Conservation (phyloP, 1,284 basidiomycete species). For the Apiotrichum sp. region DNA sequence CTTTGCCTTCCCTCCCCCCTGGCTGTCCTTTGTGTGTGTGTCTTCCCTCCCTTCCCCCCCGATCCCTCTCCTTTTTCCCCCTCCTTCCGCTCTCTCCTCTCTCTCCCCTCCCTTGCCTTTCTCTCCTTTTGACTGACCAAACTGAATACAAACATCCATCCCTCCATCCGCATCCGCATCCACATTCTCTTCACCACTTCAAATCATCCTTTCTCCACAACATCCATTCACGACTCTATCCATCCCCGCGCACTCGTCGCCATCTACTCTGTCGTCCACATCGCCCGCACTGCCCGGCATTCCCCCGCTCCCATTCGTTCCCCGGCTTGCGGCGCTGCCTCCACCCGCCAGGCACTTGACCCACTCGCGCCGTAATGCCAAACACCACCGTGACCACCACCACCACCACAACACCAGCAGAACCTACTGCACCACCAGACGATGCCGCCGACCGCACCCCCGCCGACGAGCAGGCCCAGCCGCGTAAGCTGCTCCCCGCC, state of each 20-base stretch:
- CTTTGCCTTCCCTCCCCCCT: neutral
- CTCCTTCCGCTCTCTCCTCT: neutral
- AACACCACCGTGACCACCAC: neutral
- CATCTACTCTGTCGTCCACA: neutral
- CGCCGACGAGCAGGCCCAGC: neutral
- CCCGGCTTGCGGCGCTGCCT: neutral
- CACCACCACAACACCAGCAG: too few species aligned
- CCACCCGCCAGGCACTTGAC: constrained; percentile 3
- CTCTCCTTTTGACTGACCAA: neutral
- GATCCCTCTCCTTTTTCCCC: neutral
- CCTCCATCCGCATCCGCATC: neutral
- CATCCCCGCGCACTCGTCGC: neutral
- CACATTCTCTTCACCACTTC: neutral
- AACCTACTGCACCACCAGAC: constrained; percentile 1
- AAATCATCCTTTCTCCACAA: neutral
- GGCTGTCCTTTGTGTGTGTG: neutral
- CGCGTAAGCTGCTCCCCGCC: constrained; percentile 24
- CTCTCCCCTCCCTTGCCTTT: neutral
- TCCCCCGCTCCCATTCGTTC: neutral
- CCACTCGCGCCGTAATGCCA: constrained; percentile 7
- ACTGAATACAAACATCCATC: neutral
- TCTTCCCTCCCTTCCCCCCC: neutral
- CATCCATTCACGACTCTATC: neutral
- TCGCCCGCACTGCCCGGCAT: neutral
- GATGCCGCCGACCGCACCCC: neutral